Base-by-base conservation (phyloP, 169 alveolate species). In the Fabrea salina region DNA sequence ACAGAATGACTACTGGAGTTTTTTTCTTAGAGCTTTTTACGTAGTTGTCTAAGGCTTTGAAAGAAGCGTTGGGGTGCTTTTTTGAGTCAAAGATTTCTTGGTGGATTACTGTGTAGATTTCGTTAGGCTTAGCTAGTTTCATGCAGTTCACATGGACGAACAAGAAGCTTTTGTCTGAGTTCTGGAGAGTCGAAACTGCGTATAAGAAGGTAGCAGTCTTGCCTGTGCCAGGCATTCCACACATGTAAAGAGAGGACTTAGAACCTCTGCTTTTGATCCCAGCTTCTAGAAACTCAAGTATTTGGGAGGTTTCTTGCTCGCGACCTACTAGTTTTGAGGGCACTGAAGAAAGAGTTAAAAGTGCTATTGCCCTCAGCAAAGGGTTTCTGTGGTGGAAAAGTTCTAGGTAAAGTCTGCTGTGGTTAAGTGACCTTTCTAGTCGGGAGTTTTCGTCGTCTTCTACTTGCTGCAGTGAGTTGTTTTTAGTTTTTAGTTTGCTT, bases 181-280 rank as follows among this genome's bases (percentile, higher is more conserved):
- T 66, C 5, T 66, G 19, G 8, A 66, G 13, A 16, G 5, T 16
- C 16, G 19, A n/a, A 30, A 82, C 56, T 5, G 64, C 67, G 49
- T 74, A 70, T 0, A 82, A 74, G 3, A 85, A 68, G 0, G 92
- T 82, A 0, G 89, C 92, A 27, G 92, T 86, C 59, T 86, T 86
- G 8, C 92, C 92, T 2, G 92, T 86, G 7, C 92, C 92, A 27
- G 92, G 92, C 86, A 82, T 78, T 33, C 92, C 92, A 25, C 89
- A 86, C 37, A 86, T 78, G 58, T 86, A 86, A 1, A 86, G 72
- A 27, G 87, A 64, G 19, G 72, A 37, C 19, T 33, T 66, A 13
- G 82, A 77, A 27, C 89, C 89, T 35, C 43, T 43, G 40, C 70
- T 68, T n/a, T 43, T 2, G 5, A 86, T 41, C 25, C 88, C 84